A percentile compares a stretch with the other conserved stretches of the same genome.
These are phyloP conservation scores for Scheffersomyces titani DNA, from an alignment of 1,139 yeast genomes.

Conservation along the genomic window DNA sequence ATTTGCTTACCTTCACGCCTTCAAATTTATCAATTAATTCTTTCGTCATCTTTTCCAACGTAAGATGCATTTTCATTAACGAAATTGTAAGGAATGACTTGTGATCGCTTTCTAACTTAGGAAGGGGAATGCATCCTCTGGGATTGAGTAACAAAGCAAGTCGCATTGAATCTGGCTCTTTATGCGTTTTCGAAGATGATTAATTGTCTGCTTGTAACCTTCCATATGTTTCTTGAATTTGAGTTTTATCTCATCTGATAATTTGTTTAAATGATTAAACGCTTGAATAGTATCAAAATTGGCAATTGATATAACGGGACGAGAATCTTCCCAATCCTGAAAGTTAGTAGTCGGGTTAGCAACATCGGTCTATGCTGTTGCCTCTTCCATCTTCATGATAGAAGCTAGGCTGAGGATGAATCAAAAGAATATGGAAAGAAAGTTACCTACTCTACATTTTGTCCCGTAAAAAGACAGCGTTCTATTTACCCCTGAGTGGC, in stretches of 20 bases:
- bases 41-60: neutral
- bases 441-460: neutral
- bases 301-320: neutral
- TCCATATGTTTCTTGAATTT: neutral
- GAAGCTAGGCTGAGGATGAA: neutral
- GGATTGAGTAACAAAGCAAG: neutral
- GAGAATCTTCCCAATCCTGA: neutral
- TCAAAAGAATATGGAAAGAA: neutral
- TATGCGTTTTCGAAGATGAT: neutral
- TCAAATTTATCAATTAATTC: neutral
- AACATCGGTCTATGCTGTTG: neutral
- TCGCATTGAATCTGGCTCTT: neutral
- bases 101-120: neutral
- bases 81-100: neutral
- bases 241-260: neutral
- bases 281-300: neutral
- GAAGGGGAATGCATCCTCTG: neutral
- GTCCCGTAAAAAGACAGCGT: neutral
- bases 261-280: neutral
- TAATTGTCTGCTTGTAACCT: neutral
- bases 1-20: constrained; percentile 1
- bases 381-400: neutral
- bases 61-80: neutral
- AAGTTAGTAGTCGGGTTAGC: neutral
- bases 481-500: neutral